Conservation (phyloP, 805 yeast species). For the Pichia californica region DNA sequence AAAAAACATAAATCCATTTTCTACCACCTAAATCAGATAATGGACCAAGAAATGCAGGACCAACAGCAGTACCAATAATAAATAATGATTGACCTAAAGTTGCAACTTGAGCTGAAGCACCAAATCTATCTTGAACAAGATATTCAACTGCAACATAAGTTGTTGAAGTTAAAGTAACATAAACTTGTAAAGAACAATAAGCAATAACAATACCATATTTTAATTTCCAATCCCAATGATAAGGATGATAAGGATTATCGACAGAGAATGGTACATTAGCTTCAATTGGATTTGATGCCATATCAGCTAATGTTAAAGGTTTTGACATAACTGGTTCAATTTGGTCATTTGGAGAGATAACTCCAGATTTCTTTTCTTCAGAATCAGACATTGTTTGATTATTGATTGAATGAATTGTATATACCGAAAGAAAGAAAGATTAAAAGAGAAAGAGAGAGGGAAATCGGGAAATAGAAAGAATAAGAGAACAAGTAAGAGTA, state of each 20-base stretch:
- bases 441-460: neutral
- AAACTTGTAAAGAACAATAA: slow-evolving; percentile 27
- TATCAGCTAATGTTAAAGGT: slow-evolving; percentile 19
- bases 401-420: too few relatives aligned
- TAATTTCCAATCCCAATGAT: slow-evolving; percentile 23
- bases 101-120: slow-evolving; percentile 27
- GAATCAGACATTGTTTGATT: slow-evolving; percentile 5
- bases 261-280: slow-evolving; percentile 23
- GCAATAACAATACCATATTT: slow-evolving; percentile 22
- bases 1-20: slow-evolving; percentile 32
- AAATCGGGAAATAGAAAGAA: neutral
- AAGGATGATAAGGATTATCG: slow-evolving; percentile 29
- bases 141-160: slow-evolving; percentile 29
- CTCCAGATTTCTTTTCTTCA: slow-evolving; percentile 13
- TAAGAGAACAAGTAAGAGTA: too few relatives aligned
- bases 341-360: slow-evolving; percentile 5
- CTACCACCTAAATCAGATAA: slow-evolving; percentile 32
- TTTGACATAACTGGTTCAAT: slow-evolving; percentile 16
- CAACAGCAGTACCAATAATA: slow-evolving; percentile 31
- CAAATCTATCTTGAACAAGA: slow-evolving; percentile 23
- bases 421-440: too few relatives aligned
- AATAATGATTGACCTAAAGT: slow-evolving; percentile 32
- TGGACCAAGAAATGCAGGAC: slow-evolving; percentile 33
- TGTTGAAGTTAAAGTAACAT: slow-evolving; percentile 30
- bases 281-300: slow-evolving; percentile 25